A percentile compares a stretch with the other conserved stretches of the same genome.
These are phyloP conservation scores for Trichoderma sp. DNA, from an alignment of 2,329 filamentous ascomycete genomes.

Conservation along the genomic window DNA sequence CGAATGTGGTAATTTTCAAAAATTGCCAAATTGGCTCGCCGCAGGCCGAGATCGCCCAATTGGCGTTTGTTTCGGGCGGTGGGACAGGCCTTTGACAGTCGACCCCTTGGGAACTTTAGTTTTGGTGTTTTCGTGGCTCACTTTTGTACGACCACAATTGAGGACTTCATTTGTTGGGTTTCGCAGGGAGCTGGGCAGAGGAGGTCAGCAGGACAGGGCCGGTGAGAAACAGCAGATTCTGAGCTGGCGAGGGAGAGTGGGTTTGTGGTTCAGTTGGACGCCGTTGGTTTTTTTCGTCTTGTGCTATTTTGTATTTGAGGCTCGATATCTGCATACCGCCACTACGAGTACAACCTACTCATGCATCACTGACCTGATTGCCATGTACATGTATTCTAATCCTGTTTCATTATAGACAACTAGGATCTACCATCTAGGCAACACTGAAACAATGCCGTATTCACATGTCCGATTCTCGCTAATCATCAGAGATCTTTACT, in stretches of 20 bases:
- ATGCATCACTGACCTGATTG: neutral
- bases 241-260: neutral
- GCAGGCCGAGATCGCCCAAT: neutral
- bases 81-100: neutral
- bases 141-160: neutral
- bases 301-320: neutral
- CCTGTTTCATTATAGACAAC: neutral
- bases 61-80: neutral
- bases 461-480: neutral
- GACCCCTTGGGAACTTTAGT: neutral
- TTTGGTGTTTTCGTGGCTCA: neutral
- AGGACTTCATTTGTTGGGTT: neutral
- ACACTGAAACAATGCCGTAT: neutral
- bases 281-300: too few relatives aligned
- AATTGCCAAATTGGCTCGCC: conserved; percentile 17
- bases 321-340: conserved; percentile 3
- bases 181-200: neutral
- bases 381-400: neutral
- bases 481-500: neutral
- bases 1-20: conserved; percentile 4
- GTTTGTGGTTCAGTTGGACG: neutral
- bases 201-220: conserved; percentile 15
- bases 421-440: neutral
- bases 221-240: neutral
- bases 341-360: neutral